Evolutionary conservation across 2,329 filamentous ascomycete genomes (phyloP).

Genomic region (Furcasterigmium sp.): DNA sequence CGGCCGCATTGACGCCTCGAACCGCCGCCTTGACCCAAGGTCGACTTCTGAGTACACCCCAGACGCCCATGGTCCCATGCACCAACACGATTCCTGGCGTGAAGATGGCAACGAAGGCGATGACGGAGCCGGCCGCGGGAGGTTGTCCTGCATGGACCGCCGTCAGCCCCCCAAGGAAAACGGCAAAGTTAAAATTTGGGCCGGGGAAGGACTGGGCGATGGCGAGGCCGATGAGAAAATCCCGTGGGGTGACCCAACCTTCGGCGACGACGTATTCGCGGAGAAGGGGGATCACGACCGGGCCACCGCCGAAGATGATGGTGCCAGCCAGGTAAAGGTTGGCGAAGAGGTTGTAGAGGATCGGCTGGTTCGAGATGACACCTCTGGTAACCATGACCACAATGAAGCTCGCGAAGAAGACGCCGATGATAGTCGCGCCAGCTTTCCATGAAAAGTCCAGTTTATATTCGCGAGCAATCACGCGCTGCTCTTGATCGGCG

Average conservation of each 20-base stretch:
- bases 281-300: constrained; percentile 53
- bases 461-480: constrained; percentile 18
- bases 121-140: constrained; percentile 37
- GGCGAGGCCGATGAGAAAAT: constrained; percentile 63
- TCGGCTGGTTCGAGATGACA: constrained; percentile 29
- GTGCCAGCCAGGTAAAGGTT: constrained; percentile 67
- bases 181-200: constrained; percentile 39
- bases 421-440: constrained; percentile 27
- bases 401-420: constrained; percentile 49
- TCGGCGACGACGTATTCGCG: constrained; percentile 53
- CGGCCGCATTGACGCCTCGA: constrained; percentile 48
- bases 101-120: constrained; percentile 45
- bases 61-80: constrained; percentile 42
- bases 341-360: constrained; percentile 53
- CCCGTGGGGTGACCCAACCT: constrained; percentile 59
- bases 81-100: constrained; percentile 36
- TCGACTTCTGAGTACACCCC: constrained; percentile 37
- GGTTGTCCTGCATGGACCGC: constrained; percentile 28
- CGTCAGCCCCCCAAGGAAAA: constrained; percentile 47
- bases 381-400: constrained; percentile 41
- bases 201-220: constrained; percentile 62
- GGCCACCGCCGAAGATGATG: constrained; percentile 52
- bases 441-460: constrained; percentile 30
- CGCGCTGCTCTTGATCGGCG: constrained; percentile 16
- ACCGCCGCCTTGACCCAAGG: constrained; percentile 37